Evolutionary conservation across 495 filamentous ascomycete genomes (phyloP).

Genomic region (Chlorociboria aeruginascens): DNA sequence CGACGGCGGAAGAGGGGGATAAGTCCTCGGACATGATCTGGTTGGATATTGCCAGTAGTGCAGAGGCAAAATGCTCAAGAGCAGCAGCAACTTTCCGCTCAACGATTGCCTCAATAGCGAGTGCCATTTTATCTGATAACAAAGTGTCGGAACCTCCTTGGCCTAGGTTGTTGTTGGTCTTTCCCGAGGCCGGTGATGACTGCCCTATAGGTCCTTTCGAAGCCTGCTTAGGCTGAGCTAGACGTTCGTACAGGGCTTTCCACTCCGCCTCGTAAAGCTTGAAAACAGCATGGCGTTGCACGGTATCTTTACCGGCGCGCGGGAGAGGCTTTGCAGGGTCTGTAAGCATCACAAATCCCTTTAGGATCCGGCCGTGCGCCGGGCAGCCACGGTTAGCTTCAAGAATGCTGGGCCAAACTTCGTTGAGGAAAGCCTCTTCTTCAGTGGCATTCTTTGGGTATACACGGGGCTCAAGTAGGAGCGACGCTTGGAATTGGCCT

Average conservation of each 20-base stretch:
- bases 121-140: too few relatives aligned
- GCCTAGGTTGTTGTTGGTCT: too few relatives aligned
- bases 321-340: constrained; percentile 36
- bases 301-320: constrained; percentile 42
- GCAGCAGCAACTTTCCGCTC: too few relatives aligned
- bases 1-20: too few relatives aligned
- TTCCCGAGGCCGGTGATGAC: too few relatives aligned
- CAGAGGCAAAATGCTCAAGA: too few relatives aligned
- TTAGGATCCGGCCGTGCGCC: constrained; percentile 31
- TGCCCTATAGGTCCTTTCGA: too few relatives aligned
- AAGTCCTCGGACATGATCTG: too few relatives aligned
- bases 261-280: constrained; percentile 41
- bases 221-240: too few relatives aligned
- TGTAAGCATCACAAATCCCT: constrained; percentile 28
- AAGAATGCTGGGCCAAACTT: constrained; percentile 20
- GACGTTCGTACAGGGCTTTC: constrained; percentile 31
- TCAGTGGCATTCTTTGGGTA: neutral
- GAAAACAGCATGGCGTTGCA: constrained; percentile 32
- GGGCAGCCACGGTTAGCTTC: constrained; percentile 33
- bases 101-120: too few relatives aligned
- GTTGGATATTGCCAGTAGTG: too few relatives aligned
- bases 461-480: constrained; percentile 37
- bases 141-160: too few relatives aligned
- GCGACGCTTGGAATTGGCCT: constrained; percentile 33
- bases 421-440: neutral